phyloP scores from a whole-genome alignment of 2,329 filamentous ascomycete species.

The Daldinia eschscholtzii region DNA sequence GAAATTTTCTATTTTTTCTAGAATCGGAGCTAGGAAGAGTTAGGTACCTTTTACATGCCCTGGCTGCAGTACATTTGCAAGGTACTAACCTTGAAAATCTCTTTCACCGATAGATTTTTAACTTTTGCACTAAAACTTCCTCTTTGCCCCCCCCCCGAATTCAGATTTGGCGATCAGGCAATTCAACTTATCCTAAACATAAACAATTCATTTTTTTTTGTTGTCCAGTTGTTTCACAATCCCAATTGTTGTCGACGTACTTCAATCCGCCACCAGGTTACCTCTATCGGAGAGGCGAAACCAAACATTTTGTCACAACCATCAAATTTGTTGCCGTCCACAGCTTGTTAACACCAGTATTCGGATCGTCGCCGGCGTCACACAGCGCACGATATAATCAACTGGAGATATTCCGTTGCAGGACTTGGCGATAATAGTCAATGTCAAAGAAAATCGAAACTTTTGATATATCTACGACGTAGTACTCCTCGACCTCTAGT shows the following conservation, averaged over 20 bases:
- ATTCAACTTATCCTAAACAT: not conserved
- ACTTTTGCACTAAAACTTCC: constrained; percentile 11
- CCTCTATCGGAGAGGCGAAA: constrained; percentile 10
- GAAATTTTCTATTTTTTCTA: constrained; percentile 20
- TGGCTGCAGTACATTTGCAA: constrained; percentile 15
- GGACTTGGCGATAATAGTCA: constrained; percentile 40
- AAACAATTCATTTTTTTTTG: constrained; percentile 6
- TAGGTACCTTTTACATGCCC: constrained; percentile 4
- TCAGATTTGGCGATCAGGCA: not conserved
- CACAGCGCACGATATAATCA: constrained; percentile 41
- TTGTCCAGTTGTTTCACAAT: not conserved
- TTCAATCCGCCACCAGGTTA: not conserved
- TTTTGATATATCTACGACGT: constrained; percentile 22
- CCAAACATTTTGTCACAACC: constrained; percentile 14
- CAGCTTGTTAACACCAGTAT: constrained; percentile 5
- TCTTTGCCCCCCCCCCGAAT: constrained; percentile 3
- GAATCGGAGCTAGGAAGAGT: not conserved
- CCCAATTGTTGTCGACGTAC: not conserved
- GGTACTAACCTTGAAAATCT: constrained; percentile 41
- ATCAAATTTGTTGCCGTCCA: not conserved
- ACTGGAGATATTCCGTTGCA: constrained; percentile 32
- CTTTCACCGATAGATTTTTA: constrained; percentile 41
- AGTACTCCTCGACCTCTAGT: constrained; percentile 33
- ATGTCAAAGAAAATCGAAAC: constrained; percentile 46
- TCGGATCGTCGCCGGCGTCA: constrained; percentile 32